A percentile compares a stretch with the other conserved stretches of the same genome.
phyloP scores from a whole-genome alignment of 164 flowering plant species.

The Macadamia integrifolia region DNA sequence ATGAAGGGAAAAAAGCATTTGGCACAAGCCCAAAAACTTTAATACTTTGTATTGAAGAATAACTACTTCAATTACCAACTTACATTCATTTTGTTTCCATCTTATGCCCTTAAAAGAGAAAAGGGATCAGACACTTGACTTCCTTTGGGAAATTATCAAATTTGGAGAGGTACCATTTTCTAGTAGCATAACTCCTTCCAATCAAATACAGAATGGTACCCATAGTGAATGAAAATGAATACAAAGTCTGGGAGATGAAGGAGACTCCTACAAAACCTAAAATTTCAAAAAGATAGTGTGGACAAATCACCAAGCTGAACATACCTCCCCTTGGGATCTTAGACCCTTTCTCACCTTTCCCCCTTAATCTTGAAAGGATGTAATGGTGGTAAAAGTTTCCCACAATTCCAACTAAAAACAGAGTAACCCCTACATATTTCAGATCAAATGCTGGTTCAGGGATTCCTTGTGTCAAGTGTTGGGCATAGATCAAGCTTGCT shows the following conservation, averaged over 20 bases:
- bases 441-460: conserved; percentile 44
- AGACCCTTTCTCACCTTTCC: conserved; percentile 34
- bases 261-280: conserved; percentile 44
- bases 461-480: conserved; percentile 29
- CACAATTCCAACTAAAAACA: conserved; percentile 44
- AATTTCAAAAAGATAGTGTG: conserved; percentile 73
- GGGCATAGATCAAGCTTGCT: conserved; percentile 40
- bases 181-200: conserved; percentile 62
- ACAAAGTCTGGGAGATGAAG: conserved; percentile 53
- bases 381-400: conserved; percentile 75
- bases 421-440: conserved; percentile 31
- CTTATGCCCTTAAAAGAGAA: conserved; percentile 33
- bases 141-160: conserved; percentile 56
- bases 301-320: conserved; percentile 55
- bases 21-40: too few relatives aligned
- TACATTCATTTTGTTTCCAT: too few relatives aligned
- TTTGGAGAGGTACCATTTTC: conserved; percentile 63
- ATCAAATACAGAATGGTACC: conserved; percentile 40
- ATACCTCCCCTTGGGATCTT: conserved; percentile 67
- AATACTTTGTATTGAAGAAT: too few relatives aligned
- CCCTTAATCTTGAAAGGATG: conserved; percentile 49
- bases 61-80: too few relatives aligned
- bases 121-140: conserved; percentile 62
- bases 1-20: too few relatives aligned
- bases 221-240: conserved; percentile 29